Conservation (phyloP, 2,329 filamentous ascomycete species). For the Ilyonectria mors-panacis region DNA sequence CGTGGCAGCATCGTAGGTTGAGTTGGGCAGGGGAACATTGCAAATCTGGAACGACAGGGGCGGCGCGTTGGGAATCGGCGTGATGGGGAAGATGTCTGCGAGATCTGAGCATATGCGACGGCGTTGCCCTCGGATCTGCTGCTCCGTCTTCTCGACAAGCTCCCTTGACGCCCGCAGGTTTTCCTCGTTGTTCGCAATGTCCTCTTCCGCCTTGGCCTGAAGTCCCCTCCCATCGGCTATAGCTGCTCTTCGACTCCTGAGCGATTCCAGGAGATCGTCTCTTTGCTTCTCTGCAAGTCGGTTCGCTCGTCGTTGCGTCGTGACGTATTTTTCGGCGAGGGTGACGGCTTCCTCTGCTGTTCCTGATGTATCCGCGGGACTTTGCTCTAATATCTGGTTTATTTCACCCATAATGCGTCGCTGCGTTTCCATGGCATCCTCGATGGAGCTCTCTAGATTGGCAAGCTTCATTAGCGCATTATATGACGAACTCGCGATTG, state of each 20-base stretch:
- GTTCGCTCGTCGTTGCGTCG: slow-evolving; percentile 76
- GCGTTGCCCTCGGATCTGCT: slow-evolving; percentile 86
- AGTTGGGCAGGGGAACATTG: slow-evolving; percentile 84
- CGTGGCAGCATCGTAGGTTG: slow-evolving; percentile 73
- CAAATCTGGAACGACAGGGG: slow-evolving; percentile 89
- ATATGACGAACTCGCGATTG: slow-evolving; percentile 81
- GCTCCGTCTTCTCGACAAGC: slow-evolving; percentile 70
- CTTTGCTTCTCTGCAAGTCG: slow-evolving; percentile 73
- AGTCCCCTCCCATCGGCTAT: slow-evolving; percentile 75
- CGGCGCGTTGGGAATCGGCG: slow-evolving; percentile 68
- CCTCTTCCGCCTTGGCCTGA: slow-evolving; percentile 71
- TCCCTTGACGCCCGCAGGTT: slow-evolving; percentile 71
- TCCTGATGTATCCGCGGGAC: slow-evolving; percentile 60
- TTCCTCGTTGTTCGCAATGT: slow-evolving; percentile 73
- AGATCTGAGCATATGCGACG: slow-evolving; percentile 91
- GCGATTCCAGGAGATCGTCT: slow-evolving; percentile 77
- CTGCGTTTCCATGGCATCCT: slow-evolving; percentile 86
- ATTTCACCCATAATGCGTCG: slow-evolving; percentile 85
- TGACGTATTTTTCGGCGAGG: slow-evolving; percentile 69
- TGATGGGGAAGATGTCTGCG: slow-evolving; percentile 83
- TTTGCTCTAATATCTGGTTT: slow-evolving; percentile 67
- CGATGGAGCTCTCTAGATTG: slow-evolving; percentile 90
- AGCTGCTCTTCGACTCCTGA: slow-evolving; percentile 75
- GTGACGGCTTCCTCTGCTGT: slow-evolving; percentile 65
- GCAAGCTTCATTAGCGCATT: slow-evolving; percentile 89